Evolutionary conservation across 2,329 filamentous ascomycete genomes (phyloP), one percentile per base, ranked within the genome.

Genomic region (Graphilbum ipis-grandicollis): DNA sequence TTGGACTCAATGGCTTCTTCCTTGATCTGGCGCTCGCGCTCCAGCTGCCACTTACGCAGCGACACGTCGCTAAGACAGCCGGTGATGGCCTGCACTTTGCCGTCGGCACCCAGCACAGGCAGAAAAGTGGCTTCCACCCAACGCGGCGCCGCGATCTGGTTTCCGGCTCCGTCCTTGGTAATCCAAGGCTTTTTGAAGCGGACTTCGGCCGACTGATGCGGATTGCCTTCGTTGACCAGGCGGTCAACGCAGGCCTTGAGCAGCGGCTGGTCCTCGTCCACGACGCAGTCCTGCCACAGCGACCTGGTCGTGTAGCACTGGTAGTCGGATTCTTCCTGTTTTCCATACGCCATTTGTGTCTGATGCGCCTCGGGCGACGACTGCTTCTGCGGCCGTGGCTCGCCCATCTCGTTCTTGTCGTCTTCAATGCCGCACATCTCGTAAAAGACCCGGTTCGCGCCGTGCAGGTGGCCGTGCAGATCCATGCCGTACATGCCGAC

Each of bases 1-100:
- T 68, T 71, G 22, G 66, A 64, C 47, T 72, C 66, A 19, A 73
- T 62, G 1, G 69, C 69, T 39, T 73, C 66, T 31, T 66, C 64
- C 49, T 63, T 68, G 35, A 57, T 59, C 45, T 57, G 51, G 36
- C 57, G 62, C 45, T 66, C 66, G 35, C 56, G 57, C 42, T 61
- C 65, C n/a, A 62, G 52, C 50, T 65, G 65, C 60, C 57, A 67
- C 41, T 59, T 65, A 41, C 62, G 65, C 44, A 59, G 48, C 9
- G 57, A 68, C 9, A 65, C 63, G 44, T 65, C 64, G 41, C 56
- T 64, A 25, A 64, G 49, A 33, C 60, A 68, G 21, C 65, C 65
- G 2, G 58, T 62, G 38, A 62, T 65, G 4, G 63, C 65, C 37
- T 60, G 54, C 2, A 68, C 62, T 1, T 52, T 46, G 9, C 63